Evolutionary conservation across 2,329 filamentous ascomycete species (phyloP).

Genomic region (Lasiodiplodia sp.): DNA sequence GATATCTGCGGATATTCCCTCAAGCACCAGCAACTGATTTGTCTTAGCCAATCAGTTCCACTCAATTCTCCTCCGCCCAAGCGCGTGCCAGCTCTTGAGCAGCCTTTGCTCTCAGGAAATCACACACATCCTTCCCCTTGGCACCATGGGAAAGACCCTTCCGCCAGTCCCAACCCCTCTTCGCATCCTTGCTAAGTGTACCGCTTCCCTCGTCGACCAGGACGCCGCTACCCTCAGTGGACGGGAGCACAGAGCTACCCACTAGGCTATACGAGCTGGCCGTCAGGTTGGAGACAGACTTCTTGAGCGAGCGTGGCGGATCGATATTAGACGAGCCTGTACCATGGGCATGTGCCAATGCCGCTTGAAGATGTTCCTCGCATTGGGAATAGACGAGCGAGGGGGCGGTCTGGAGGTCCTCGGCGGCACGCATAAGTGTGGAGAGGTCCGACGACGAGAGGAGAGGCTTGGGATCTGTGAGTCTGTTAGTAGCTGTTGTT

Average conservation of each 20-base stretch:
- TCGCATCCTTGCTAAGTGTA: conserved; percentile 44
- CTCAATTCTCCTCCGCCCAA: conserved; percentile 65
- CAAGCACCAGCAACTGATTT: not conserved
- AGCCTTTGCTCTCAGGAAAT: conserved; percentile 73
- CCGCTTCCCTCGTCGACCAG: conserved; percentile 44
- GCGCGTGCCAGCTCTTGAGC: conserved; percentile 75
- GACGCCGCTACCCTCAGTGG: conserved; percentile 57
- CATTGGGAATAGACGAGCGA: conserved; percentile 75
- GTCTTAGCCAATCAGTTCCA: not conserved
- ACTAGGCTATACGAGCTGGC: conserved; percentile 68
- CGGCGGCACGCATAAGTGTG: conserved; percentile 75
- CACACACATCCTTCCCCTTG: conserved; percentile 73
- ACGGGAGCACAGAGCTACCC: conserved; percentile 71
- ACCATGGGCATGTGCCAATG: conserved; percentile 70
- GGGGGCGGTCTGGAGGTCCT: conserved; percentile 79
- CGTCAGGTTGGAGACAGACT: conserved; percentile 60
- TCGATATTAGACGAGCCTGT: conserved; percentile 33
- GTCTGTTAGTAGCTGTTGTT: conserved; percentile 36
- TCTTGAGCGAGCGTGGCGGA: conserved; percentile 59
- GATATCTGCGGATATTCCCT: not conserved
- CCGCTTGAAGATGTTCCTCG: conserved; percentile 79
- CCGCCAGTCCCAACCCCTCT: conserved; percentile 78
- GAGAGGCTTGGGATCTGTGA: conserved; percentile 58
- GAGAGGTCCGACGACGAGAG: conserved; percentile 77
- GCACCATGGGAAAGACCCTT: conserved; percentile 63